Conservation (phyloP, 345 rosid species). For the Rhizophora mangle region DNA sequence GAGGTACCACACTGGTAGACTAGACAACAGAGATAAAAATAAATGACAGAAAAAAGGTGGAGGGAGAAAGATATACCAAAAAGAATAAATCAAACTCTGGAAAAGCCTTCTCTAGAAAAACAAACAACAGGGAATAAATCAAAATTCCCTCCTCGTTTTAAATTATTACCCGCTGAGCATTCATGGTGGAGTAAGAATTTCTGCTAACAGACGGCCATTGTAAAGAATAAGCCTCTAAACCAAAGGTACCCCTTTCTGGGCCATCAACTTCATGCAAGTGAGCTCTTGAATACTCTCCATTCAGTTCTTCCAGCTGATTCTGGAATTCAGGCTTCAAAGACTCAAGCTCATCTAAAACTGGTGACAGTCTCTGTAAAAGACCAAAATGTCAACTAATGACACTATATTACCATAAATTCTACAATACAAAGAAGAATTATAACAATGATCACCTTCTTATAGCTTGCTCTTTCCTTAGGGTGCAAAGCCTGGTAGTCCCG, state of each 20-base stretch:
- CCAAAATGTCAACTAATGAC: conserved; percentile 7
- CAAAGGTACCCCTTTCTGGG: conserved; percentile 23
- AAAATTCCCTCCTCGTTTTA: not conserved
- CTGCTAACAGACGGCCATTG: conserved; percentile 43
- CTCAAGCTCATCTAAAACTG: conserved; percentile 79
- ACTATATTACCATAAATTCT: not conserved
- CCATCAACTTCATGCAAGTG: conserved; percentile 37
- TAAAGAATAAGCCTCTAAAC: conserved; percentile 36
- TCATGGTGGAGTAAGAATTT: conserved; percentile 33
- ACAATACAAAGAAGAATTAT: not conserved
- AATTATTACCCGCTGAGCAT: conserved; percentile 38
- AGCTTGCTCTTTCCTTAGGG: conserved; percentile 51
- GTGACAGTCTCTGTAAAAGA: conserved; percentile 50
- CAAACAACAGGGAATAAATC: not conserved
- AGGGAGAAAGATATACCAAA: too few species aligned
- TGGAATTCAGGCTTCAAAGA: conserved; percentile 70
- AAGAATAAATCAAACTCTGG: too few species aligned
- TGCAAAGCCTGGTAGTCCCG: conserved; percentile 63
- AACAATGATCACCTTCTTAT: conserved; percentile 59
- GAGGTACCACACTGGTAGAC: conserved; percentile 40
- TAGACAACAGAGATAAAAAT: conserved; percentile 29
- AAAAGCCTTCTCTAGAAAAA: not conserved
- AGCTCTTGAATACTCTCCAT: conserved; percentile 33
- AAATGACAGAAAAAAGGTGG: conserved; percentile 4
- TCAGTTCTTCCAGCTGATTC: conserved; percentile 46